Percentiles rank a stretch among this genome's conserved stretches.
phyloP scores from a whole-genome alignment of 768 basidiomycete genomes.

The Leccinum subgranulosum region DNA sequence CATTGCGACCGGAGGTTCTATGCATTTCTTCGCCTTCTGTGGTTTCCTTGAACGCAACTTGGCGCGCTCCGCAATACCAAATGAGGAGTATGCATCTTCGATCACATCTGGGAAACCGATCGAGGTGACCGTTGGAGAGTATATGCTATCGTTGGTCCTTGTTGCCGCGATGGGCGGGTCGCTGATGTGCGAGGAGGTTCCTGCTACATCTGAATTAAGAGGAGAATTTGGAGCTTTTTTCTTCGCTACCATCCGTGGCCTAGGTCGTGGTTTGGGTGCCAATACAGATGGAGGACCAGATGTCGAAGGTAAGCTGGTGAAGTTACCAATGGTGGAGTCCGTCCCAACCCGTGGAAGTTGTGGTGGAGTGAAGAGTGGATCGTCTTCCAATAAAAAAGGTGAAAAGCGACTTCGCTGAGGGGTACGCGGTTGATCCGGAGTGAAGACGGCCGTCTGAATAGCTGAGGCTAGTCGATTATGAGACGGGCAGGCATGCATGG shows the following conservation, averaged over 20 bases:
- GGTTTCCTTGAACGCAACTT: slow-evolving; percentile 49
- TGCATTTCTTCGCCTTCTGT: slow-evolving; percentile 13
- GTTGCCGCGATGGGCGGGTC: slow-evolving; percentile 12
- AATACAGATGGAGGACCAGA: neutral
- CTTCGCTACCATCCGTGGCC: slow-evolving; percentile 30
- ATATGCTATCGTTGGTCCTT: slow-evolving; percentile 21
- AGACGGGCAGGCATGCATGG: neutral
- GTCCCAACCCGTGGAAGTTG: slow-evolving; percentile 3
- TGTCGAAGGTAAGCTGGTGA: slow-evolving; percentile 11
- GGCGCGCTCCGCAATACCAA: slow-evolving; percentile 55
- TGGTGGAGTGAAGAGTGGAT: slow-evolving; percentile 30
- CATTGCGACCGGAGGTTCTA: slow-evolving; percentile 1
- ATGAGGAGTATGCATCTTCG: slow-evolving; percentile 21
- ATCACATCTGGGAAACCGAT: slow-evolving; percentile 5
- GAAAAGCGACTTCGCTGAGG: slow-evolving; percentile 9
- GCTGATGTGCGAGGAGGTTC: slow-evolving; percentile 21
- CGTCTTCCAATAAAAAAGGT: slow-evolving; percentile 2
- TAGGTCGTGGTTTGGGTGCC: slow-evolving; percentile 26
- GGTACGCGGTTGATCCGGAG: slow-evolving; percentile 12
- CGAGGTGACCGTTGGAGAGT: slow-evolving; percentile 11
- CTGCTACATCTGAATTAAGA: neutral
- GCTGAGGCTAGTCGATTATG: slow-evolving; percentile 8
- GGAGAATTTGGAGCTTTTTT: slow-evolving; percentile 9
- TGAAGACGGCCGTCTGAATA: slow-evolving; percentile 21
- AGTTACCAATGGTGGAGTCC: slow-evolving; percentile 12